These are phyloP conservation scores for Pseudogymnoascus sp. DNA, from an alignment of 2,329 filamentous ascomycete genomes.

Conservation along the genomic window DNA sequence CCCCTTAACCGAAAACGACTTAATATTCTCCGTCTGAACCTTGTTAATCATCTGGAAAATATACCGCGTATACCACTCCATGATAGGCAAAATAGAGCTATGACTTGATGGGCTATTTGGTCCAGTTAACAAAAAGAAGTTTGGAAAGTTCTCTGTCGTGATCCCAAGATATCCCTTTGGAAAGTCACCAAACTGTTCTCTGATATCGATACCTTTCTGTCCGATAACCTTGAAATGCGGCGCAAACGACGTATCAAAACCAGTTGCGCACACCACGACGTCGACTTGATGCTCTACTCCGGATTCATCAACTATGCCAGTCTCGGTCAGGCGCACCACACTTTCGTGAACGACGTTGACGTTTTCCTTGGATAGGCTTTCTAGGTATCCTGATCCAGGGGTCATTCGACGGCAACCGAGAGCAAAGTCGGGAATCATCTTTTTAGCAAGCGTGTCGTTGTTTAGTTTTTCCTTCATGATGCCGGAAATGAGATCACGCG, in stretches of 20 bases:
- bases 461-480: constrained; percentile 26
- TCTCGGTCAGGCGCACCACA: constrained; percentile 29
- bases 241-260: constrained; percentile 27
- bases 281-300: constrained; percentile 27
- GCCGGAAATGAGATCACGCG: not conserved
- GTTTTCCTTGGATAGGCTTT: constrained; percentile 32
- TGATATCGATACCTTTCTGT: constrained; percentile 14
- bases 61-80: constrained; percentile 30
- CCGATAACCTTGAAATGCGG: constrained; percentile 25
- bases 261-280: constrained; percentile 33
- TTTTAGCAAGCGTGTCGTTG: constrained; percentile 33
- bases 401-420: constrained; percentile 38
- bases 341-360: constrained; percentile 30
- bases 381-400: constrained; percentile 36
- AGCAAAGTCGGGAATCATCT: constrained; percentile 34
- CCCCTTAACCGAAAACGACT: constrained; percentile 29
- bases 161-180: constrained; percentile 22
- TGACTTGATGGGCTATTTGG: constrained; percentile 23
- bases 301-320: constrained; percentile 27
- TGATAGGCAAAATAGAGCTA: constrained; percentile 21
- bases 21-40: constrained; percentile 29
- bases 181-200: constrained; percentile 16
- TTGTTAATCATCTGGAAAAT: constrained; percentile 28
- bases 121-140: constrained; percentile 21
- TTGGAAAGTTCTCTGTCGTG: constrained; percentile 9